Evolutionary conservation across 1,284 basidiomycete genomes (phyloP), one percentile per base, ranked within the genome.

Genomic region (Ustilago crameri): DNA sequence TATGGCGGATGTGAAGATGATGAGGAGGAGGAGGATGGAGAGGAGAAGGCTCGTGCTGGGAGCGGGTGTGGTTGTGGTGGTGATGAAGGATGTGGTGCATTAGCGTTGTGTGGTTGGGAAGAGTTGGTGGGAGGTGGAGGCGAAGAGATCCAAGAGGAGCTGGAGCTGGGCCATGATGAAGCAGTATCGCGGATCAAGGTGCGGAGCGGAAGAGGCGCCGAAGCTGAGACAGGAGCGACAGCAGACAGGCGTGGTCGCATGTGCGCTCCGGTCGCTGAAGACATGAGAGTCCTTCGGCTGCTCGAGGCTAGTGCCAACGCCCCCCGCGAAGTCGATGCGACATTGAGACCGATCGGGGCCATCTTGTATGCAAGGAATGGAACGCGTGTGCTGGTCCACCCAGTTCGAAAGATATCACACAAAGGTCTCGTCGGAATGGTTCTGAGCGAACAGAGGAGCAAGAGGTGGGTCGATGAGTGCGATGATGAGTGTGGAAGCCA

Each of bases 111-210:
- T 1, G 41, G 42, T 7, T 45, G 52, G 17, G n/a, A 12, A 5
- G 38, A 9, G 5, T 38, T 17, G 9, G 56, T n/a, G 15, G 26
- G 12, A 3, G 56, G 26, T 3, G 55, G 22, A 10, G 55, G 51
- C 10, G 52, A 59, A 2, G 56, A 66, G 14, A 49, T 67, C 64
- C 64, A 67, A 18, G 63, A 59, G 18, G 57, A 40, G 5, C 57
- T 53, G 5, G 64, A 56, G 14, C 22, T 57, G 37, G 64, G 51
- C 64, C 64, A 67, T 1, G 64, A 35, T 0, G 64, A 67, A 14
- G 45, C 44, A 32, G 22, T 56, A 46, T 67, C 64, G 30, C 64
- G 64, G 27, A 67, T 67, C 14, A 60, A 67, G 24, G 41, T 48
- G 23, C 57, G 64, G 5, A 61, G 35, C 8, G 57, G 45, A 2